Percentiles rank a stretch among this genome's conserved stretches.
Conservation (phyloP, 805 yeast species). For the Metahyphopichia silvanorum region DNA sequence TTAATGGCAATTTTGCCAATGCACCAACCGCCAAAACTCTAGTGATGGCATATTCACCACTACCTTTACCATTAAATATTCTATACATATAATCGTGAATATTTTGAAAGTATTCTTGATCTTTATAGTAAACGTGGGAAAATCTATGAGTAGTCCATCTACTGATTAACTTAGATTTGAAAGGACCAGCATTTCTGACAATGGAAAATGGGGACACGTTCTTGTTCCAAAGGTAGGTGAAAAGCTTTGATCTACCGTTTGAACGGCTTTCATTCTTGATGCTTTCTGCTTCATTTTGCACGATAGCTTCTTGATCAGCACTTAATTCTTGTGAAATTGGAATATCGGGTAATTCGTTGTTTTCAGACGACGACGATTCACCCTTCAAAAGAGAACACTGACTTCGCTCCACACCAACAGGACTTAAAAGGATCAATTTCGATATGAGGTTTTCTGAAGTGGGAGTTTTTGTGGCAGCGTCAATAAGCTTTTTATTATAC, state of each 20-base stretch:
- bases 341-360: conserved; percentile 7
- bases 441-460: conserved; percentile 23
- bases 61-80: conserved; percentile 51
- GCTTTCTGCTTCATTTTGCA: conserved; percentile 8
- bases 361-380: conserved; percentile 9
- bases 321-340: conserved; percentile 13
- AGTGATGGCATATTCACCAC: conserved; percentile 65
- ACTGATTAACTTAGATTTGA: conserved; percentile 48
- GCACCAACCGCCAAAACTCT: conserved; percentile 60
- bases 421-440: conserved; percentile 39
- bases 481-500: conserved; percentile 25
- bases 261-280: conserved; percentile 8
- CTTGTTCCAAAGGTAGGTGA: conserved; percentile 48
- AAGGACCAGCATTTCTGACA: conserved; percentile 50
- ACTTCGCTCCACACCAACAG: conserved; percentile 42
- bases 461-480: conserved; percentile 12
- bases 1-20: conserved; percentile 52
- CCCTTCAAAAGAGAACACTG: conserved; percentile 24
- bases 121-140: conserved; percentile 36
- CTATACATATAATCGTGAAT: conserved; percentile 56
- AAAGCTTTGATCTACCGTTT: conserved; percentile 22
- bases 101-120: conserved; percentile 32
- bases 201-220: conserved; percentile 55
- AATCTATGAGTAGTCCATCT: conserved; percentile 50
- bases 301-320: conserved; percentile 24